phyloP scores from a whole-genome alignment of 495 filamentous ascomycete genomes.

The Hypoxylon trugodes region DNA sequence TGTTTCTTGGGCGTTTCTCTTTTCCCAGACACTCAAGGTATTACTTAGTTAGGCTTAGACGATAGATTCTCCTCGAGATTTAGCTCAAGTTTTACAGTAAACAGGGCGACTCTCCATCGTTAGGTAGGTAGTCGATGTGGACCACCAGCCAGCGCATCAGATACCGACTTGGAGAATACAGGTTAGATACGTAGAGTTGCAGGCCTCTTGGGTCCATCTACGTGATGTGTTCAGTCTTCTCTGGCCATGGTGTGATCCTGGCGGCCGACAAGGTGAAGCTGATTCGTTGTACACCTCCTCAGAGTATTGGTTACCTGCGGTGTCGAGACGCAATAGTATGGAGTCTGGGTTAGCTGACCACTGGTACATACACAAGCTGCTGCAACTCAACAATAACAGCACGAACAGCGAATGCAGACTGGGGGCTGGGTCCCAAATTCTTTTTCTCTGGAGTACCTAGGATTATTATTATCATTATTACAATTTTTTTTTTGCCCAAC shows the following conservation, averaged over 20 bases:
- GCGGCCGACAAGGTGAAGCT: conserved; percentile 27
- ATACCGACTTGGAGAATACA: conserved; percentile 34
- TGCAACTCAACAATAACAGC: conserved; percentile 27
- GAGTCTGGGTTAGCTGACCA: conserved; percentile 29
- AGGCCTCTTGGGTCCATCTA: conserved; percentile 36
- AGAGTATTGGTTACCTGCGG: conserved; percentile 36
- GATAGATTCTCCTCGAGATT: not conserved
- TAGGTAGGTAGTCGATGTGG: conserved; percentile 32
- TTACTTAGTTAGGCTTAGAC: conserved; percentile 33
- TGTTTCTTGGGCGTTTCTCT: conserved; percentile 24
- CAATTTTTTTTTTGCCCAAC: conserved; percentile 15
- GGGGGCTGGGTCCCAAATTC: conserved; percentile 31
- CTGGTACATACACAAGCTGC: not conserved
- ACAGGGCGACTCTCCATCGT: conserved; percentile 31
- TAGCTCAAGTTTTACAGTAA: conserved; percentile 25
- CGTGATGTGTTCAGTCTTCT: conserved; percentile 40
- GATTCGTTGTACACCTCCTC: conserved; percentile 39
- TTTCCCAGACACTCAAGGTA: conserved; percentile 8
- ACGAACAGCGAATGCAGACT: conserved; percentile 38
- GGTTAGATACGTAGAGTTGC: conserved; percentile 30
- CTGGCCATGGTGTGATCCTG: conserved; percentile 40
- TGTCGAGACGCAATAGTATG: conserved; percentile 30
- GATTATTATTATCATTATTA: conserved; percentile 26
- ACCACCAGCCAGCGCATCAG: conserved; percentile 35
- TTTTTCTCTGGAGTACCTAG: conserved; percentile 18